Conservation (phyloP, 2,329 filamentous ascomycete genomes). For the Cladosporium sp. region DNA sequence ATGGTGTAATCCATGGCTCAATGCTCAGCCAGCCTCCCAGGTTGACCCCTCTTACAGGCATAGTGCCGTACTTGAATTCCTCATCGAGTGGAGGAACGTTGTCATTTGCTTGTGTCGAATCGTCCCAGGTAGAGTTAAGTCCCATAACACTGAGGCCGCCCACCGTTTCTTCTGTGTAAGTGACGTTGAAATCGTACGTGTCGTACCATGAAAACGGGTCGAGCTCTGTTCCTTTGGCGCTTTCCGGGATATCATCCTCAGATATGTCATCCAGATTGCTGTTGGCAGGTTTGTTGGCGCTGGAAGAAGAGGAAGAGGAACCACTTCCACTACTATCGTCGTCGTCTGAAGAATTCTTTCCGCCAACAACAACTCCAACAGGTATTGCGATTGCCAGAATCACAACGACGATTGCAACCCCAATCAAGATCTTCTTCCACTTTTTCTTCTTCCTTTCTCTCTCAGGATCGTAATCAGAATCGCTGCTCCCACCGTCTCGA, state of each 20-base stretch:
- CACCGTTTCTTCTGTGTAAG: conserved; percentile 79
- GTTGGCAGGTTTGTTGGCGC: conserved; percentile 35
- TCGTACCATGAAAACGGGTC: conserved; percentile 92
- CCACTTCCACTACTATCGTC: conserved; percentile 11
- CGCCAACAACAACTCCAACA: conserved; percentile 42
- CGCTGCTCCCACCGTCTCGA: conserved; percentile 35
- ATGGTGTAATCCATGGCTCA: conserved; percentile 94
- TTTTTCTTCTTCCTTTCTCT: conserved; percentile 37
- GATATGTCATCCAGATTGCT: conserved; percentile 43
- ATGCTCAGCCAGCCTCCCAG: conserved; percentile 90
- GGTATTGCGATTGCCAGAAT: conserved; percentile 45
- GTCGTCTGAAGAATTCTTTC: conserved; percentile 32
- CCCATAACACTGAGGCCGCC: conserved; percentile 91
- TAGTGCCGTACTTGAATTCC: conserved; percentile 70
- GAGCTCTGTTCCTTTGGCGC: conserved; percentile 68
- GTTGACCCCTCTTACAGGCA: conserved; percentile 84
- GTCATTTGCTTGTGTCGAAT: conserved; percentile 70
- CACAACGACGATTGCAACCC: conserved; percentile 35
- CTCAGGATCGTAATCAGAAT: conserved; percentile 34
- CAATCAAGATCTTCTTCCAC: conserved; percentile 52
- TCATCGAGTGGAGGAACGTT: conserved; percentile 74
- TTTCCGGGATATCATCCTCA: conserved; percentile 42
- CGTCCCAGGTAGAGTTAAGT: conserved; percentile 78
- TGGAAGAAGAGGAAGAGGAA: conserved; percentile 18
- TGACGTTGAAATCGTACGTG: conserved; percentile 86